These are phyloP conservation scores for Kwoniella europaea DNA, from an alignment of 768 basidiomycete genomes.

Conservation along the genomic window DNA sequence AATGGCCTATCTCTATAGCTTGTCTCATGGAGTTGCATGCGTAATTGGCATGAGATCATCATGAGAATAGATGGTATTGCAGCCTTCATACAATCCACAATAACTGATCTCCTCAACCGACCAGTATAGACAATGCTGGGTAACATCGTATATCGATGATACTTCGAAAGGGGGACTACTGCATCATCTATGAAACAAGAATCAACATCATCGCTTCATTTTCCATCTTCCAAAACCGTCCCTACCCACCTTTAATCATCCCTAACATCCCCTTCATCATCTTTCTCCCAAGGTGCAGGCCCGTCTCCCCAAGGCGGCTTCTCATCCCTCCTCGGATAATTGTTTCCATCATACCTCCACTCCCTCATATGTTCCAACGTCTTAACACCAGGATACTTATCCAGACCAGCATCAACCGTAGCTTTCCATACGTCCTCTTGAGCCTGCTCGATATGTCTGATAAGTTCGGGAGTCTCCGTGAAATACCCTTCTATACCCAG, in stretches of 20 bases:
- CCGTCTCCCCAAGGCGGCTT: constrained; percentile 3
- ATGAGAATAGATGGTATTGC: no score
- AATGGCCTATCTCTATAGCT: neutral
- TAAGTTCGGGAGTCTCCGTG: neutral
- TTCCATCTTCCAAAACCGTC: no score
- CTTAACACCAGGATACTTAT: constrained; percentile 4
- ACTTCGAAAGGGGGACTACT: no score
- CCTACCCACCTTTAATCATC: neutral
- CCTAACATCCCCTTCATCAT: neutral
- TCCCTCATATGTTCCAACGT: constrained; percentile 2
- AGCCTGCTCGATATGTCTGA: neutral
- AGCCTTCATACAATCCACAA: no score
- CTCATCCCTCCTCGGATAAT: constrained; percentile 5
- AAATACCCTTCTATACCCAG: constrained; percentile 12
- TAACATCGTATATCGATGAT: neutral
- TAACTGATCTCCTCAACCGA: no score
- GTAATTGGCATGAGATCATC: no score
- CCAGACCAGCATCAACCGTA: neutral
- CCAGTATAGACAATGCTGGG: neutral
- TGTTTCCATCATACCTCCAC: neutral
- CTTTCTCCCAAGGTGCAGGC: constrained; percentile 2
- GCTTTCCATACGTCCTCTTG: neutral
- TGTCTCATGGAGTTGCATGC: no score
- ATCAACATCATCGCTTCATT: no score
- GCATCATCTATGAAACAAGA: no score